Percentiles rank a stretch among this genome's conserved stretches.
Evolutionary conservation across 2,329 filamentous ascomycete species (phyloP).

Genomic region (Pseudopithomyces chartarum): DNA sequence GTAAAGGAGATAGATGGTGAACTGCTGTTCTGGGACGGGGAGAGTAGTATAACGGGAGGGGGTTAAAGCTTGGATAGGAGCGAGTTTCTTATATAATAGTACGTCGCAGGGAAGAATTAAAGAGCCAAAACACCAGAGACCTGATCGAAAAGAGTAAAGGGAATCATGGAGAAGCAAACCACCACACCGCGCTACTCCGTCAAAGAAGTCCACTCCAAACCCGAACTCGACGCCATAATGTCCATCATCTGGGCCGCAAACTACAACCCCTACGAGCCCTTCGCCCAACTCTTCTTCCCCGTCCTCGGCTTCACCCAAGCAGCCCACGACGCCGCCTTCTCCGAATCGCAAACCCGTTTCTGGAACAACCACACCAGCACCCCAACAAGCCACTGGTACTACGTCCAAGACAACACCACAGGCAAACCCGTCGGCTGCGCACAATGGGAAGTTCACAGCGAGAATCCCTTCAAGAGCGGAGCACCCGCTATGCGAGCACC

Average conservation of each 20-base stretch:
- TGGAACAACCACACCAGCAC: conserved; percentile 34
- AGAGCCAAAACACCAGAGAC: no score
- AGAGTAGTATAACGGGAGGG: not conserved
- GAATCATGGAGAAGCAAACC: conserved; percentile 16
- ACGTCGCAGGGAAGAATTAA: no score
- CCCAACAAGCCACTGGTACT: conserved; percentile 40
- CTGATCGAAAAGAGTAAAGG: conserved; percentile 13
- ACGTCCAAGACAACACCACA: conserved; percentile 29
- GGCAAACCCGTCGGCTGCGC: conserved; percentile 32
- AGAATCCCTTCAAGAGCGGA: conserved; percentile 39
- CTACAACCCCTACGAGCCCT: conserved; percentile 41
- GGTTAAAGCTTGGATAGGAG: not conserved
- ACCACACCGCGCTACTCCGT: conserved; percentile 31
- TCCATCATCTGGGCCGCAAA: conserved; percentile 43
- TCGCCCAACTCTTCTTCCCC: conserved; percentile 41
- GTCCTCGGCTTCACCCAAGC: conserved; percentile 33
- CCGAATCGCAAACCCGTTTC: conserved; percentile 37
- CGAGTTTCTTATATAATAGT: no score
- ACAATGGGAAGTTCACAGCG: conserved; percentile 36
- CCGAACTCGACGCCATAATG: conserved; percentile 38
- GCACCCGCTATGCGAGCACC: conserved; percentile 31
- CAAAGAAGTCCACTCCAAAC: conserved; percentile 28
- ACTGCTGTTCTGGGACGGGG: not conserved
- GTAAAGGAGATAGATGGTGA: not conserved
- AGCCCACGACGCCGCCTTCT: conserved; percentile 31